Evolutionary conservation across 2,329 filamentous ascomycete genomes (phyloP).

Genomic region (Apiospora koreana): DNA sequence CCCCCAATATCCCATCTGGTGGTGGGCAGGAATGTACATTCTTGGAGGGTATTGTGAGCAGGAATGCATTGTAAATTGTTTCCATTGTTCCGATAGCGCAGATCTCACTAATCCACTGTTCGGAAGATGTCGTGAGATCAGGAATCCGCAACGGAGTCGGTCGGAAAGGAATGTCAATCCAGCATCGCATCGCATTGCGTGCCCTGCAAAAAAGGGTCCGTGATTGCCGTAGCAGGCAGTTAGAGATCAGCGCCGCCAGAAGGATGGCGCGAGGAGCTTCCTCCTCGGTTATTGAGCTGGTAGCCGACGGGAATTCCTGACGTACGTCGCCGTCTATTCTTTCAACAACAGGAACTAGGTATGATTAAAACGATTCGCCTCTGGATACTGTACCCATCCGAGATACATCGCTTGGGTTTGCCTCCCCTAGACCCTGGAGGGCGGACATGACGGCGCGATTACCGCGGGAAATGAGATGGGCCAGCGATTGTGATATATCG

Average conservation of each 20-base stretch:
- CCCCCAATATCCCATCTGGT: background rate
- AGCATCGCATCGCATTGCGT: background rate
- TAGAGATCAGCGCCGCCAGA: background rate
- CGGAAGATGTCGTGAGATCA: conserved; percentile 1
- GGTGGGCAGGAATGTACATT: background rate
- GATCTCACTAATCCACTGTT: background rate
- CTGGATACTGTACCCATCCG: background rate
- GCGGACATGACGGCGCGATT: background rate
- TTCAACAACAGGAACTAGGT: background rate
- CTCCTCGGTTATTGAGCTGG: background rate
- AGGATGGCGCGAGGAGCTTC: background rate
- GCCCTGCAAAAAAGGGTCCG: background rate
- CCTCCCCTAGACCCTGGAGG: background rate
- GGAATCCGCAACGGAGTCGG: background rate
- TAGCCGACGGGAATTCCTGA: background rate
- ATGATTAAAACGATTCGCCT: background rate
- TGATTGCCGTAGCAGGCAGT: background rate
- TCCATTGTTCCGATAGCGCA: background rate
- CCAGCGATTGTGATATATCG: background rate
- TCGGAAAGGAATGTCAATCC: background rate
- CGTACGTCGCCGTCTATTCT: background rate
- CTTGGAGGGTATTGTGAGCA: background rate
- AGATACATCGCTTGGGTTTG: background rate
- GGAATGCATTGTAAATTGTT: background rate
- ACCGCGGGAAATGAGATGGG: background rate